Base-by-base conservation (phyloP, 2,329 filamentous ascomycete genomes). In the Penicillium sp. region DNA sequence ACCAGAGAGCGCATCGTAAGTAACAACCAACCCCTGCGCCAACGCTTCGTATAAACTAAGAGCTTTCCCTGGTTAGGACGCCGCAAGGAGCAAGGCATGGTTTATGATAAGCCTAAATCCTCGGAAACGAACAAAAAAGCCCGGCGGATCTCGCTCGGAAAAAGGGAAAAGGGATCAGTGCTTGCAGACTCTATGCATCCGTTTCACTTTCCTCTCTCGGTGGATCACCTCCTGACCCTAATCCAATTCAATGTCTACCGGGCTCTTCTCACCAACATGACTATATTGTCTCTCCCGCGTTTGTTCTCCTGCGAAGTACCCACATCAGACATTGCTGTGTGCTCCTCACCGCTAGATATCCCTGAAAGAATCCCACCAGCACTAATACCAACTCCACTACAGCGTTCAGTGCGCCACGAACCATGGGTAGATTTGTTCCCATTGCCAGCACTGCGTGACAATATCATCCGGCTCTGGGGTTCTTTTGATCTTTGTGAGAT, bases 391-490 rank as follows among this genome's bases (percentile, higher is more conserved):
- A 63, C 60, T 4, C 14, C 23, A 8, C 45, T 65, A n/a, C 60
- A 63, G 14, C 62, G 47, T 48, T 43, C 59, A 46, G 9, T 46
- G 23, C 38, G 43, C 12, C 68, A 71, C 42, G 65, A 67, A 23
- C 65, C 66, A 1, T 70, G 68, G 66, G 60, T 70, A 23, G 68
- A 71, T 28, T 35, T 71, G 4, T 58, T 69, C 18, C 67, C 67
- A 2, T 51, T 69, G 0, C 45, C 58, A 1, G 60, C 61, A 3
- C 55, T 70, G 3, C 62, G 68, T 7, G 62, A 70, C 42, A 58
- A 60, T 2, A 40, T 71, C 0, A 59, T 70, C 18, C 40, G 16
- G 0, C 54, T 59, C 12, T 40, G 56, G 11, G 60, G 61, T 1
- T 18, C 30, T 3, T 59, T 63, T 8, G 66, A 69, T 20, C 64